Evolutionary conservation across 2,329 filamentous ascomycete species (phyloP), one percentile per base, ranked within the genome.

Genomic region (Orbilia oligospora): DNA sequence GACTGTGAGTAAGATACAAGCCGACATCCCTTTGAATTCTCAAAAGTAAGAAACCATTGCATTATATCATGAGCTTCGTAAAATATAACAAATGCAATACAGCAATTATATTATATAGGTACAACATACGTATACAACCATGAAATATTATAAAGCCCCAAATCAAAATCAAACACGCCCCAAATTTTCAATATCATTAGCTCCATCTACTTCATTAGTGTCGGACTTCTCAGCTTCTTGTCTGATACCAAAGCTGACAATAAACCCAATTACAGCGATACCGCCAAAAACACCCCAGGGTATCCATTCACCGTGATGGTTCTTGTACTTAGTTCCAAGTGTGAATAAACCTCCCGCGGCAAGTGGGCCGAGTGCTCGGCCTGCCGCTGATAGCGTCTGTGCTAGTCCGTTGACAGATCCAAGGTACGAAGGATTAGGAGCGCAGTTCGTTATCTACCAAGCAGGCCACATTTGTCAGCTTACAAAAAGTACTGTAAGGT

Each of bases 401-500:
- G 96, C 96, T 36, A 98, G 88, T 9, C 96, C 96, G 83, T 99
- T 97, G 27, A 99, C 87, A 0, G 93, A 94, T 2, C 96, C 96
- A 0, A 99, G 88, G 0, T 93, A 94, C 4, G 92, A 90, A 84
- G 95, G 89, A 6, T 94, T 93, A 0, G 94, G 93, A 0, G 94
- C 93, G 0, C 93, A 97, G 82, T 99, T 99, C 44, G 94, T 98
- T 81, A 99, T 94, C 92, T 95, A 80, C 14, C 46, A 27, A 3
- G 24, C 81, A 22, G 30, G 18, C 5, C 24, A 18, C 9, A 38
- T 22, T 27, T 38, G 44, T 53, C 36, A 48, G 53, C 14, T 14
- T 41, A n/a, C n/a, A 22, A 18, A 22, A n/a, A 4, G 33, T 8
- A 41, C 22, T 61, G 27, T 30, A 30, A 30, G 27, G 3, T 30